Evolutionary conservation across 305 asterid species (phyloP).

Genomic region (Fraxinus paxiana): DNA sequence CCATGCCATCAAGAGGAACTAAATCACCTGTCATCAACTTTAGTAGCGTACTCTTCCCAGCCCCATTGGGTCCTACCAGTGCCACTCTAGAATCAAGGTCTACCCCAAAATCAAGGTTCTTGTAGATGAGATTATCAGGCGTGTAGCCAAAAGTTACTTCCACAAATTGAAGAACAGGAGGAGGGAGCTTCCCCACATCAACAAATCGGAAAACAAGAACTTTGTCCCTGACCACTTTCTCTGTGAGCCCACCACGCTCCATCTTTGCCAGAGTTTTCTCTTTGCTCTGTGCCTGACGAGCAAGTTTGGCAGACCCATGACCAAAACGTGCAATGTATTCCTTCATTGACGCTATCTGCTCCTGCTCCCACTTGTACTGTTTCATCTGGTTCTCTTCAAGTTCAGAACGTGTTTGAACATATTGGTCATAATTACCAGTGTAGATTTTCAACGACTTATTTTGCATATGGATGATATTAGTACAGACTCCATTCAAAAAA

Average conservation of each 20-base stretch:
- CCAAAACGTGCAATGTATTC: constrained; percentile 99
- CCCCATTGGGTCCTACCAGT: constrained; percentile 98
- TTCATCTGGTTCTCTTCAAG: constrained; percentile 99
- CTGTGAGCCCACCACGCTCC: constrained; percentile 97
- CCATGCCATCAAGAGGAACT: constrained; percentile 87
- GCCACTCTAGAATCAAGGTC: constrained; percentile 95
- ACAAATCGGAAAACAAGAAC: constrained; percentile 73
- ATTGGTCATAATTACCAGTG: constrained; percentile 87
- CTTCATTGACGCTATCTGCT: constrained; percentile 90
- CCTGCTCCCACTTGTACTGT: constrained; percentile 98
- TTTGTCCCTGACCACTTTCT: constrained; percentile 69
- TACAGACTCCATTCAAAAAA: constrained; percentile 95
- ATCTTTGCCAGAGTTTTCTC: constrained; percentile 95
- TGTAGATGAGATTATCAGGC: constrained; percentile 86
- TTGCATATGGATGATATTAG: constrained; percentile 98
- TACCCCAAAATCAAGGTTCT: constrained; percentile 85
- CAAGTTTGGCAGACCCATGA: constrained; percentile 96
- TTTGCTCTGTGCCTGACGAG: constrained; percentile 99
- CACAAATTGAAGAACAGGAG: constrained; percentile 92
- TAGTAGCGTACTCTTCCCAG: constrained; percentile 92
- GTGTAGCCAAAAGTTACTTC: constrained; percentile 93
- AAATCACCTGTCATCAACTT: constrained; percentile 99
- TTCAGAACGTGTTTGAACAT: constrained; percentile 87
- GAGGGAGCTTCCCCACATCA: constrained; percentile 97
- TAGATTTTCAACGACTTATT: constrained; percentile 67